Evolutionary conservation across 208 protist species (phyloP).

Genomic region (Leishmania tarentolae): DNA sequence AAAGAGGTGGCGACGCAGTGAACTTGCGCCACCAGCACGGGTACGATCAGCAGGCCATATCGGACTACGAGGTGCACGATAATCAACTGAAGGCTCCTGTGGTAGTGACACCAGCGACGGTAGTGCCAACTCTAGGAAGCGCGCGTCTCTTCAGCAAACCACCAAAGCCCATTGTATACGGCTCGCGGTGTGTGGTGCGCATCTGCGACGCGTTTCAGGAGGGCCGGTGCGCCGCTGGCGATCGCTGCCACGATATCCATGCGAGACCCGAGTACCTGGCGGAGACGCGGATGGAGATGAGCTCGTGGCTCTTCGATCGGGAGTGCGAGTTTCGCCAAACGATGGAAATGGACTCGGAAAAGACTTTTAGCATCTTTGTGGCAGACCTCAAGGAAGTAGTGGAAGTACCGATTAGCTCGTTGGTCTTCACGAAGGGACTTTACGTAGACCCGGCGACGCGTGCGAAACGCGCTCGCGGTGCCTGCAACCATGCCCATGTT

Average conservation of each 20-base stretch:
- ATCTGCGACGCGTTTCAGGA: constrained; percentile 73
- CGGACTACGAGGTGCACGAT: constrained; percentile 71
- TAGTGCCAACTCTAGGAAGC: constrained; percentile 59
- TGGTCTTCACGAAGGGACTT: constrained; percentile 78
- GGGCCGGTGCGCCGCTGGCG: constrained; percentile 42
- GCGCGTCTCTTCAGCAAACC: constrained; percentile 52
- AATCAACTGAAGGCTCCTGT: constrained; percentile 74
- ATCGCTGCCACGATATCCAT: constrained; percentile 67
- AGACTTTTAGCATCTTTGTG: constrained; percentile 75
- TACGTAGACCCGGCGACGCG: constrained; percentile 74
- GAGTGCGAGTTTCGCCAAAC: constrained; percentile 71
- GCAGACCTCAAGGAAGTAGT: constrained; percentile 84
- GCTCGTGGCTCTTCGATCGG: constrained; percentile 51
- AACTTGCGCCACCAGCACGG: constrained; percentile 2
- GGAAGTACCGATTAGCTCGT: constrained; percentile 58
- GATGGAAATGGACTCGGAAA: constrained; percentile 30
- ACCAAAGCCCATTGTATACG: constrained; percentile 36
- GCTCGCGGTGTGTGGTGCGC: constrained; percentile 45
- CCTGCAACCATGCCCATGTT: constrained; percentile 35
- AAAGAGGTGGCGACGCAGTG: not conserved
- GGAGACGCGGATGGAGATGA: constrained; percentile 53
- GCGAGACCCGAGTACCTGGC: constrained; percentile 58
- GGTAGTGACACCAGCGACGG: constrained; percentile 40
- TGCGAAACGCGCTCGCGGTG: constrained; percentile 51
- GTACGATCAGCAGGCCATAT: constrained; percentile 11